A percentile compares a stretch with the other conserved stretches of the same genome.
These are phyloP conservation scores for Tylopilus rubrobrunneus DNA, from an alignment of 768 basidiomycete genomes.

Conservation along the genomic window DNA sequence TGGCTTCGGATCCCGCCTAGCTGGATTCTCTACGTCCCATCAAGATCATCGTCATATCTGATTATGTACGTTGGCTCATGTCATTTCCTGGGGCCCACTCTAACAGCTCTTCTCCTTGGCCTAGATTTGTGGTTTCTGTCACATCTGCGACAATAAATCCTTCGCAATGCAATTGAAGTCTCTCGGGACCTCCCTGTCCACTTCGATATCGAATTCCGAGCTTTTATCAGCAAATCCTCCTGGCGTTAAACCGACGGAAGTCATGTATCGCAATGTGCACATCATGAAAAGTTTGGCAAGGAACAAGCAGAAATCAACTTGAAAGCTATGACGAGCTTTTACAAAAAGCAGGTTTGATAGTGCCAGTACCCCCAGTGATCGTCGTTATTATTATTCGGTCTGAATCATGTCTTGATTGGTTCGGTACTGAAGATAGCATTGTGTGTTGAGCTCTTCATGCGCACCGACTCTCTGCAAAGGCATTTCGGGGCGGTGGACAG, in stretches of 20 bases:
- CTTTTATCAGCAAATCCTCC: slow-evolving; percentile 17
- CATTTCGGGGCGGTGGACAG: slow-evolving; percentile 36
- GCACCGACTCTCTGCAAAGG: slow-evolving; percentile 43
- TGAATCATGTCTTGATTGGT: neutral
- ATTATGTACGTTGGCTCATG: slow-evolving; percentile 18
- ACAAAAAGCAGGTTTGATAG: slow-evolving; percentile 19
- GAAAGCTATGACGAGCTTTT: slow-evolving; percentile 23
- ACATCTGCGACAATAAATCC: slow-evolving; percentile 32
- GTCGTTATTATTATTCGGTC: neutral
- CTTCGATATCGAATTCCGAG: slow-evolving; percentile 32
- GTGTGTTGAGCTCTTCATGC: slow-evolving; percentile 36
- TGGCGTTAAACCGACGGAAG: neutral
- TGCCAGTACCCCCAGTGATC: slow-evolving; percentile 17
- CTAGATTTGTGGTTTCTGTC: slow-evolving; percentile 36
- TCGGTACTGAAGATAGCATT: slow-evolving; percentile 34
- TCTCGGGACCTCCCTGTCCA: slow-evolving; percentile 27
- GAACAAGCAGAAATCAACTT: slow-evolving; percentile 22
- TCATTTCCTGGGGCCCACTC: neutral
- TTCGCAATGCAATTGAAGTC: slow-evolving; percentile 32
- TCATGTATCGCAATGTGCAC: slow-evolving; percentile 19
- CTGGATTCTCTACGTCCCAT: slow-evolving; percentile 18
- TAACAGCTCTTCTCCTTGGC: neutral
- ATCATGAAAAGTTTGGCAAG: slow-evolving; percentile 22
- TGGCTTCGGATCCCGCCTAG: neutral
- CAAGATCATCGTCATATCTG: slow-evolving; percentile 32